Percentiles rank a stretch among this genome's conserved stretches.
Conservation (phyloP, 1,139 yeast species). For the Candida sp. region DNA sequence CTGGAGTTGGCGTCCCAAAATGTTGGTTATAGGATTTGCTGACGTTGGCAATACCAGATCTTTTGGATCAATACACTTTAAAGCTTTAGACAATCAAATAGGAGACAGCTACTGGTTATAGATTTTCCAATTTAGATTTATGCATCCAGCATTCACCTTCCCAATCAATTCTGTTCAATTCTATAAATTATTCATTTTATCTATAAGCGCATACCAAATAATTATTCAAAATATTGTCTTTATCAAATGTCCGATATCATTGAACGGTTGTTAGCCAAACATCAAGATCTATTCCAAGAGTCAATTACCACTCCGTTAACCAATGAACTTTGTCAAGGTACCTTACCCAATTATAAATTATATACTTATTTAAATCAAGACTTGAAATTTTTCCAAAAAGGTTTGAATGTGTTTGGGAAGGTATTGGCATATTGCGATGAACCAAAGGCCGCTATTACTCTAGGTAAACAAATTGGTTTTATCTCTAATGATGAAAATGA, state of each 20-base stretch:
- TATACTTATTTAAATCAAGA: slow-evolving; percentile 49
- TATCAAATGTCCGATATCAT: slow-evolving; percentile 4
- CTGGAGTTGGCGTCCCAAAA: too few species aligned
- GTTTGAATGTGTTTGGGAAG: slow-evolving; percentile 42
- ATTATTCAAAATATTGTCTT: too few species aligned
- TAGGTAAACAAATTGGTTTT: slow-evolving; percentile 52
- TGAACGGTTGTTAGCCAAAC: slow-evolving; percentile 18
- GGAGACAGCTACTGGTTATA: too few species aligned
- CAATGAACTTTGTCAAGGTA: slow-evolving; percentile 44
- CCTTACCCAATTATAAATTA: slow-evolving; percentile 36
- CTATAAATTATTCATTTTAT: too few species aligned
- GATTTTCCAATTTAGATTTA: too few species aligned
- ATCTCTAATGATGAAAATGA: slow-evolving; percentile 46
- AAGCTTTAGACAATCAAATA: too few species aligned
- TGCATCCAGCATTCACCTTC: too few species aligned
- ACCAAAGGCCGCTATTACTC: slow-evolving; percentile 26
- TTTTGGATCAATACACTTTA: too few species aligned
- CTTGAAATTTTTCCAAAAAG: slow-evolving; percentile 41
- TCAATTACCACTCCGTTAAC: slow-evolving; percentile 44
- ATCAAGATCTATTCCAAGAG: slow-evolving; percentile 15
- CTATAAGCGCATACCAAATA: background rate
- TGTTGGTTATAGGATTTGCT: too few species aligned
- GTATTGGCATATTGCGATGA: slow-evolving; percentile 43
- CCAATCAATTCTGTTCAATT: too few species aligned
- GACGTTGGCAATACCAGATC: too few species aligned